These are phyloP conservation scores for Pulicaria dysenterica DNA, from an alignment of 129 eudicot species.

Conservation along the genomic window DNA sequence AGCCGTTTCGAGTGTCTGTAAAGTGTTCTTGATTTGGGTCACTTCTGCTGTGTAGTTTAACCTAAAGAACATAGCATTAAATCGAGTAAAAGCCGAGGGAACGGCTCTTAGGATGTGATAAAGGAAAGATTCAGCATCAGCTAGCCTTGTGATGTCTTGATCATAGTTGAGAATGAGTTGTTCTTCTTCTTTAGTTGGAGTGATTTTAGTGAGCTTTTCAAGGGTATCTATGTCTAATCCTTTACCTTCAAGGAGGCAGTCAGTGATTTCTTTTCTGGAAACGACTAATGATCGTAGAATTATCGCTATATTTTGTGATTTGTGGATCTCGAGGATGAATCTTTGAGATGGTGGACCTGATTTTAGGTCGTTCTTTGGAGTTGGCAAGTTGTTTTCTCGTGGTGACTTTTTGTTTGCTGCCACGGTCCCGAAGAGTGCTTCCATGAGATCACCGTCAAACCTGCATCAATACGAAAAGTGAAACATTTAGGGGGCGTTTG, in stretches of 20 bases:
- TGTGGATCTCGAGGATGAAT: slow-evolving; percentile 75
- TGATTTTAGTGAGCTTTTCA: slow-evolving; percentile 69
- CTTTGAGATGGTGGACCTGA: slow-evolving; percentile 68
- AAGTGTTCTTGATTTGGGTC: slow-evolving; percentile 51
- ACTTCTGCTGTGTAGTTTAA: slow-evolving; percentile 64
- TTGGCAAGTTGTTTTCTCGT: slow-evolving; percentile 28
- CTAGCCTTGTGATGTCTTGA: slow-evolving; percentile 73
- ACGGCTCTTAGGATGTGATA: slow-evolving; percentile 79
- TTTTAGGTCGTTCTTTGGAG: slow-evolving; percentile 35
- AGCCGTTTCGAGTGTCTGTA: slow-evolving; percentile 65
- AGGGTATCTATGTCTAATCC: slow-evolving; percentile 69
- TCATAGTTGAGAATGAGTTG: slow-evolving; percentile 56
- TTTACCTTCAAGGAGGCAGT: slow-evolving; percentile 68
- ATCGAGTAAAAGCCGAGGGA: slow-evolving; percentile 83
- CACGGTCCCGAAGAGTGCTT: slow-evolving; percentile 88
- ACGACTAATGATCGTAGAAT: slow-evolving; percentile 68
- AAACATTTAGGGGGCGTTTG: not conserved
- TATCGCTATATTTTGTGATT: slow-evolving; percentile 83
- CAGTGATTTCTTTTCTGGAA: slow-evolving; percentile 67
- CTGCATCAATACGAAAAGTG: slow-evolving; percentile 36
- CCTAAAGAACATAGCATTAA: slow-evolving; percentile 75
- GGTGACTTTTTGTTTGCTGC: slow-evolving; percentile 79
- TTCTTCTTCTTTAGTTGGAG: slow-evolving; percentile 74
- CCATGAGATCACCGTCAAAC: slow-evolving; percentile 89
- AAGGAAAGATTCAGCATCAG: slow-evolving; percentile 93